Conservation (phyloP, 2,329 filamentous ascomycete species). For the Xylariaceae sp. region DNA sequence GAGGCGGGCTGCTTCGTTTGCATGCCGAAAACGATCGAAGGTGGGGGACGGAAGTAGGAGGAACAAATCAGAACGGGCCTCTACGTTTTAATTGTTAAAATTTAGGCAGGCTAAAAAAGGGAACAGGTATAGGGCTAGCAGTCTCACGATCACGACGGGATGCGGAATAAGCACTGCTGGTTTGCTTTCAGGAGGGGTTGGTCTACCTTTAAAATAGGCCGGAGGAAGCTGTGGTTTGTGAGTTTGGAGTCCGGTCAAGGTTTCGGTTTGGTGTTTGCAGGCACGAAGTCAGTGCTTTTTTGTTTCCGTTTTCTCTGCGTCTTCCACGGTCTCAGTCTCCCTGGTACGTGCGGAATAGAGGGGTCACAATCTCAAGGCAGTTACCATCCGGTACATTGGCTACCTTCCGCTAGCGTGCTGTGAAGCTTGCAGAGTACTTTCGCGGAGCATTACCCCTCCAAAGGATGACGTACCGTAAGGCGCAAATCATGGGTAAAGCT, state of each 20-base stretch:
- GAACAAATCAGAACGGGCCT: not conserved
- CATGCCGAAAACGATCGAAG: slow-evolving; percentile 14
- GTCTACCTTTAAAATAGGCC: not conserved
- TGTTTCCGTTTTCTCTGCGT: not conserved
- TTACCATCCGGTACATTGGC: not conserved
- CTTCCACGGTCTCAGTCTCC: not conserved
- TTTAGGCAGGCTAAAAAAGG: not conserved
- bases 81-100: not conserved
- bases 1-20: slow-evolving; percentile 9
- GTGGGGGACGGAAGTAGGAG: slow-evolving; percentile 10
- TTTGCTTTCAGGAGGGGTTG: not conserved
- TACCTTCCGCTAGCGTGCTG: too few relatives aligned
- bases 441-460: too few relatives aligned
- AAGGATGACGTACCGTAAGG: too few relatives aligned
- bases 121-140: not conserved
- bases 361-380: not conserved
- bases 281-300: not conserved
- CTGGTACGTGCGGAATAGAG: not conserved
- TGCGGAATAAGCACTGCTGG: slow-evolving; percentile 1
- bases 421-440: too few relatives aligned
- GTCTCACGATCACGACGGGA: not conserved
- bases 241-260: not conserved
- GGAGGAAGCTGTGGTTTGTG: not conserved
- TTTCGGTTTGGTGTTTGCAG: not conserved
- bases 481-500: too few relatives aligned